These are phyloP conservation scores for Lactarius indigo DNA, from an alignment of 768 basidiomycete species.

Conservation along the genomic window DNA sequence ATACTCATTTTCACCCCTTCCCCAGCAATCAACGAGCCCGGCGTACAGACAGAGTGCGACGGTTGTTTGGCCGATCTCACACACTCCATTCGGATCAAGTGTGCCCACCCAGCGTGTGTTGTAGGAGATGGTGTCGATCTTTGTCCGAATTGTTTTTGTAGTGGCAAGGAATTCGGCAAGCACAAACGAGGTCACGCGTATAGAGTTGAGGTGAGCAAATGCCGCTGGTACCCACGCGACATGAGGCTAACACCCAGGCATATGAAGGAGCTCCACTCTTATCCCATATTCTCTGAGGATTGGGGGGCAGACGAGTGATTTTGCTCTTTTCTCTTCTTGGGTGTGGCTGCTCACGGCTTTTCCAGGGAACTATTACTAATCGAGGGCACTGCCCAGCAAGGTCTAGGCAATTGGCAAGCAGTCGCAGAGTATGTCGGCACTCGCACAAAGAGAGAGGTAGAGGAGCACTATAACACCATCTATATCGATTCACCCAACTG, in stretches of 20 bases:
- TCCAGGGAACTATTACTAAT: slow-evolving; percentile 82
- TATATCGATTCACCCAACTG: slow-evolving; percentile 78
- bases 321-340: neutral
- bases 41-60: slow-evolving; percentile 81
- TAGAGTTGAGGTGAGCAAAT: slow-evolving; percentile 72
- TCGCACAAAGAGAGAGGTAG: slow-evolving; percentile 89
- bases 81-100: slow-evolving; percentile 95
- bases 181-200: slow-evolving; percentile 89
- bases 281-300: slow-evolving; percentile 91
- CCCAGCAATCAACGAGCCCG: slow-evolving; percentile 74
- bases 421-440: slow-evolving; percentile 94
- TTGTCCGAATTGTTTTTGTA: slow-evolving; percentile 89
- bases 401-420: slow-evolving; percentile 95
- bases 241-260: slow-evolving; percentile 16
- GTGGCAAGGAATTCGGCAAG: slow-evolving; percentile 81
- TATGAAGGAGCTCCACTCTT: slow-evolving; percentile 85
- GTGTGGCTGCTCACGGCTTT: slow-evolving; percentile 10
- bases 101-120: slow-evolving; percentile 77
- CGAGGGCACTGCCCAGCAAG: slow-evolving; percentile 82
- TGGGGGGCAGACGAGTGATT: slow-evolving; percentile 98
- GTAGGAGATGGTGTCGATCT: slow-evolving; percentile 83
- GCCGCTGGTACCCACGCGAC: neutral
- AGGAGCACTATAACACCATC: slow-evolving; percentile 78
- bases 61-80: slow-evolving; percentile 85
- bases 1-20: neutral